Percentiles rank a stretch among this genome's conserved stretches.
Evolutionary conservation across 306 rosid genomes (phyloP).

Genomic region (Vicia villosa): DNA sequence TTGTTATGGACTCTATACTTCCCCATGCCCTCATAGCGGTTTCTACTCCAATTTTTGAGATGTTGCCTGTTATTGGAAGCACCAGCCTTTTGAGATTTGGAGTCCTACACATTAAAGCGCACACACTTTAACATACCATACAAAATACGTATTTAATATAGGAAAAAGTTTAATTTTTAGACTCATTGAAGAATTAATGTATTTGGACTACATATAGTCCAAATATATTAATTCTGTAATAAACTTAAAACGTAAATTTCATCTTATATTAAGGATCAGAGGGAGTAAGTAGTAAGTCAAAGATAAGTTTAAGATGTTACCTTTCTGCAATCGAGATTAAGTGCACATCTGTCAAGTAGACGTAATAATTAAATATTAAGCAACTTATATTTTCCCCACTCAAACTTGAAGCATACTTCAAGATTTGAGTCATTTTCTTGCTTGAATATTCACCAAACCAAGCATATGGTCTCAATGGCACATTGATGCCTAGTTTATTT

Average conservation of each 20-base stretch:
- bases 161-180: too few relatives aligned
- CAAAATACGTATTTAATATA: too few relatives aligned
- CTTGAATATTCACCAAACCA: neutral
- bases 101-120: too few relatives aligned
- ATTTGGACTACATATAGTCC: too few relatives aligned
- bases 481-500: neutral
- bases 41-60: neutral
- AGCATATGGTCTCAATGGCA: neutral
- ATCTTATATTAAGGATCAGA: too few relatives aligned
- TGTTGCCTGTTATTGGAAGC: constrained; percentile 1
- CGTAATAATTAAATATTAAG: constrained; percentile 28
- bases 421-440: neutral
- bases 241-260: too few relatives aligned
- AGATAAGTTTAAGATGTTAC: neutral
- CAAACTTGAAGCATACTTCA: constrained; percentile 27
- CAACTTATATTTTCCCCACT: constrained; percentile 18
- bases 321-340: constrained; percentile 31
- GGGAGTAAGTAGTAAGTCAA: too few relatives aligned
- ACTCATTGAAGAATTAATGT: too few relatives aligned
- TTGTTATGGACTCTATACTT: constrained; percentile 41
- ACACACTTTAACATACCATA: too few relatives aligned
- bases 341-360: neutral
- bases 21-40: constrained; percentile 33
- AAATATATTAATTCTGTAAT: too few relatives aligned
- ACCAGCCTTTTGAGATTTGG: constrained; percentile 2